Conservation (phyloP, 768 basidiomycete species). For the Boletus reticulatus region DNA sequence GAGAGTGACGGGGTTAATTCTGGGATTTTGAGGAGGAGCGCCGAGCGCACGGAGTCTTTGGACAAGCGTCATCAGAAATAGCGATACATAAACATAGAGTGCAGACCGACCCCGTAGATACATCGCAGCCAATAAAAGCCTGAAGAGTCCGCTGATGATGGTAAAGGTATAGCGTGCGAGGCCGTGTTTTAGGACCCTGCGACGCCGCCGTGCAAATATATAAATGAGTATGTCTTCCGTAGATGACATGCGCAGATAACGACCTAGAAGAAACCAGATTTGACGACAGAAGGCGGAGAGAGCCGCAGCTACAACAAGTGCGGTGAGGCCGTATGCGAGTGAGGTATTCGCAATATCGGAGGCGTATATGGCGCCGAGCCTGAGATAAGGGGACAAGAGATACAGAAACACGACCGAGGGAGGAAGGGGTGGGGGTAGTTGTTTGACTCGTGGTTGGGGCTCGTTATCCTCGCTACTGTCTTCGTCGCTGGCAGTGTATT, state of each 20-base stretch:
- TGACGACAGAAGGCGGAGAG: conserved; percentile 62
- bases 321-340: conserved; percentile 48
- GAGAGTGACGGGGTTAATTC: conserved; percentile 32
- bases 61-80: conserved; percentile 8
- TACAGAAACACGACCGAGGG: conserved; percentile 63
- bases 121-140: conserved; percentile 52
- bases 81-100: background rate
- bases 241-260: conserved; percentile 64
- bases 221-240: conserved; percentile 65
- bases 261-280: conserved; percentile 75
- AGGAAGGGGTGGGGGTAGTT: conserved; percentile 45
- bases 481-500: conserved; percentile 44
- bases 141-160: conserved; percentile 42
- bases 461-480: conserved; percentile 35
- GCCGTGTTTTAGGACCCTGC: conserved; percentile 46
- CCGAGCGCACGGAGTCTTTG: conserved; percentile 53
- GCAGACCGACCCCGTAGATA: conserved; percentile 62
- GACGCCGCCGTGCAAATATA: conserved; percentile 53
- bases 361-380: conserved; percentile 65
- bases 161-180: conserved; percentile 46
- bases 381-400: conserved; percentile 66
- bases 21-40: conserved; percentile 48
- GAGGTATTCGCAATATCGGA: conserved; percentile 44
- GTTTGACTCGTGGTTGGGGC: conserved; percentile 4
- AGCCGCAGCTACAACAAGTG: conserved; percentile 51